Percentiles rank a stretch among this genome's conserved stretches.
Conservation (phyloP, 1,284 basidiomycete genomes). For the Tylopilus sp. region DNA sequence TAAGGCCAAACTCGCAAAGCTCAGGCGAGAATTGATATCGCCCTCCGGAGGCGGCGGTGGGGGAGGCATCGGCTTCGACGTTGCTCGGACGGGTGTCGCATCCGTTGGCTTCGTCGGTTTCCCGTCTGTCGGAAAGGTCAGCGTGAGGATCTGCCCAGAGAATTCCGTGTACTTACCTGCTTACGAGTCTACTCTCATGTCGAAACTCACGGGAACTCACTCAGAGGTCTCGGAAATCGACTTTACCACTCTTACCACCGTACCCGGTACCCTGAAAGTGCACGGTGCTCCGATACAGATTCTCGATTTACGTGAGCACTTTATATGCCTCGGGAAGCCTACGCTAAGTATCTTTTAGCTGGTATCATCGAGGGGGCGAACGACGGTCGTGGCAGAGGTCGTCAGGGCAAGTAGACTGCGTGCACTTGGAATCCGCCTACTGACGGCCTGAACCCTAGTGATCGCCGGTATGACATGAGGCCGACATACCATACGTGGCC, state of each 20-base stretch:
- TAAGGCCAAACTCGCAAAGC: slow-evolving; percentile 97
- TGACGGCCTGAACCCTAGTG: slow-evolving; percentile 40
- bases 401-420: slow-evolving; percentile 64
- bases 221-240: slow-evolving; percentile 99
- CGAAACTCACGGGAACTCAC: slow-evolving; percentile 95
- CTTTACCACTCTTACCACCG: slow-evolving; percentile 92
- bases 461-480: slow-evolving; percentile 67
- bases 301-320: slow-evolving; percentile 72
- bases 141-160: slow-evolving; percentile 20
- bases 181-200: slow-evolving; percentile 90
- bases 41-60: slow-evolving; percentile 79
- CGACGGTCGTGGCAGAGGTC: slow-evolving; percentile 96
- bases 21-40: slow-evolving; percentile 89
- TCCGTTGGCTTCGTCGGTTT: slow-evolving; percentile 95
- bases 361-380: slow-evolving; percentile 99
- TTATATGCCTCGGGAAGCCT: slow-evolving; percentile 20
- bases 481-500: slow-evolving; percentile 5
- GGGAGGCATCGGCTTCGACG: slow-evolving; percentile 90
- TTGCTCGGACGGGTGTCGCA: slow-evolving; percentile 94
- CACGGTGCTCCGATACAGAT: slow-evolving; percentile 93
- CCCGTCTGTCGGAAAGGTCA: slow-evolving; percentile 82
- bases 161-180: slow-evolving; percentile 3
- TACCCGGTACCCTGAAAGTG: slow-evolving; percentile 93
- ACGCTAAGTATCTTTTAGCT: slow-evolving; percentile 43
- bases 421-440: not conserved